These are phyloP conservation scores for Metschnikowia matae DNA, from an alignment of 805 yeast species.

Conservation along the genomic window DNA sequence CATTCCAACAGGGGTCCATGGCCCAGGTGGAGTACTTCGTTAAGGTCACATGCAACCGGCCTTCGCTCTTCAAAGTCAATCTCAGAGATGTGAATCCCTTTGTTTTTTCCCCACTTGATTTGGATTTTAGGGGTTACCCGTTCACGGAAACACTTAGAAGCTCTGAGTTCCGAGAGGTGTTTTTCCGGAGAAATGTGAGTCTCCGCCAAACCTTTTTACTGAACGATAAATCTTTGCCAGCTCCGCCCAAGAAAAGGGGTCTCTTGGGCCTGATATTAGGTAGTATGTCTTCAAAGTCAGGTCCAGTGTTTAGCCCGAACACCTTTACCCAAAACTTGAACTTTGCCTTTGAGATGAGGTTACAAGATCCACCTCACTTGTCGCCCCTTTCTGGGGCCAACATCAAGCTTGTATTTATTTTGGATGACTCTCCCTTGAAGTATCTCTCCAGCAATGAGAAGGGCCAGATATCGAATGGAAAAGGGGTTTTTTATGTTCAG, in stretches of 20 bases:
- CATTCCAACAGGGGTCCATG: conserved; percentile 15
- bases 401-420: conserved; percentile 29
- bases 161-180: conserved; percentile 39
- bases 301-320: conserved; percentile 3
- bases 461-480: conserved; percentile 43
- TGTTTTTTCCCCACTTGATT: conserved; percentile 48
- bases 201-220: conserved; percentile 33
- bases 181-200: conserved; percentile 19
- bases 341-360: conserved; percentile 45
- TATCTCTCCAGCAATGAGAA: conserved; percentile 30
- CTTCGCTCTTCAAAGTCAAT: conserved; percentile 46
- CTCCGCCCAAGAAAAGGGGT: conserved; percentile 9
- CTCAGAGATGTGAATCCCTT: conserved; percentile 48
- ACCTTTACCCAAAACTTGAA: conserved; percentile 25
- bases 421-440: conserved; percentile 25
- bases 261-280: conserved; percentile 11
- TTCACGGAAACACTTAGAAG: conserved; percentile 15
- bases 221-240: conserved; percentile 18
- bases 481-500: conserved; percentile 43
- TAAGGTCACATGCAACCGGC: conserved; percentile 56
- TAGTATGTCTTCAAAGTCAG: conserved; percentile 4
- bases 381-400: conserved; percentile 41
- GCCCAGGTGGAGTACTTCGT: conserved; percentile 50
- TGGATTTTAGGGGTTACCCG: conserved; percentile 23
- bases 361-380: conserved; percentile 44